A percentile compares a stretch with the other conserved stretches of the same genome.
Evolutionary conservation across 2,329 filamentous ascomycete genomes (phyloP).

Genomic region (Sporothrix brunneoviolacea): DNA sequence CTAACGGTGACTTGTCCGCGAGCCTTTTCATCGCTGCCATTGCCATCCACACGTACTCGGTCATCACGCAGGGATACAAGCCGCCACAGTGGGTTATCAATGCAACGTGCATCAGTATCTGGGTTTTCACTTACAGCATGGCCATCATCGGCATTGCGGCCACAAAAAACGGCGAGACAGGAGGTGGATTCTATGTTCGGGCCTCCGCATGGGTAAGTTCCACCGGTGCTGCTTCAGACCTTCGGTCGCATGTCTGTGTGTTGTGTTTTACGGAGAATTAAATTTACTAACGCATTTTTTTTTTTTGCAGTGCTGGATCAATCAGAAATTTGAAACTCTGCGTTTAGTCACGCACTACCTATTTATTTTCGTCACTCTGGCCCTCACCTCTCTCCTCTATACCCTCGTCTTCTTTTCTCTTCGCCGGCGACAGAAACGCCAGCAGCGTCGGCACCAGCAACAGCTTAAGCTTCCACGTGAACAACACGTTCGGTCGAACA

Average conservation of each 20-base stretch:
- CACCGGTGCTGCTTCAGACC: too few species aligned
- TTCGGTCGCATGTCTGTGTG: too few species aligned
- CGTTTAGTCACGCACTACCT: slow-evolving; percentile 56
- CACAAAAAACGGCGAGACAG: slow-evolving; percentile 22
- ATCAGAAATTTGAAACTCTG: slow-evolving; percentile 41
- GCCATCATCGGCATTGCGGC: slow-evolving; percentile 32
- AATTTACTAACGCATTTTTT: neutral
- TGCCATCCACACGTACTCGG: slow-evolving; percentile 51
- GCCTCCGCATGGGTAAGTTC: slow-evolving; percentile 47
- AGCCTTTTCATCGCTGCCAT: slow-evolving; percentile 53
- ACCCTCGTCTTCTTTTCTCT: slow-evolving; percentile 31
- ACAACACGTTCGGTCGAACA: neutral
- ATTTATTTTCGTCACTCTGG: slow-evolving; percentile 47
- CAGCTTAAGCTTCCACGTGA: neutral
- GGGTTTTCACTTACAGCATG: slow-evolving; percentile 44
- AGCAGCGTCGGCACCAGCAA: neutral
- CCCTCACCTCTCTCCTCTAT: slow-evolving; percentile 31
- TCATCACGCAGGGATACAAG: slow-evolving; percentile 43
- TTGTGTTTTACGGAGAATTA: too few species aligned
- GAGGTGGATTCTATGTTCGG: slow-evolving; percentile 41
- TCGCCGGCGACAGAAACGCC: slow-evolving; percentile 16
- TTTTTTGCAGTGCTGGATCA: slow-evolving; percentile 52
- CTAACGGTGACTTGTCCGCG: slow-evolving; percentile 50
- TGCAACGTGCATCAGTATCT: slow-evolving; percentile 34
- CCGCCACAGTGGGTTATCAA: slow-evolving; percentile 40